These are phyloP conservation scores for Cryptosporidium viatorum DNA, from an alignment of 169 alveolate species.

Conservation along the genomic window DNA sequence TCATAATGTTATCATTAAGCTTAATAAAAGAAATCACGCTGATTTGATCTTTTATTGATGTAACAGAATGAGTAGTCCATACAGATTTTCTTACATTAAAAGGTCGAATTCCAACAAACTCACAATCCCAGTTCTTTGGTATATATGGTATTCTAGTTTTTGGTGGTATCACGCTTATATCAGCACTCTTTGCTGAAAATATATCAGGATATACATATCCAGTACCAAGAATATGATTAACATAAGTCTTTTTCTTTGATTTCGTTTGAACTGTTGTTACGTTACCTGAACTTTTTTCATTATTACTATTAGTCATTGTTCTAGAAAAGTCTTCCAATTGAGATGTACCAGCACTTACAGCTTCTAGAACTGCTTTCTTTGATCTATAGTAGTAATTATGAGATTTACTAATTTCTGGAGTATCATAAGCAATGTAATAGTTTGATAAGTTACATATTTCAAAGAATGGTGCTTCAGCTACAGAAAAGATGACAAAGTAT, in stretches of 20 bases:
- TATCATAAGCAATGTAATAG: slow-evolving; percentile 66
- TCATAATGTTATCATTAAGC: background rate
- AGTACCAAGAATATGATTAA: slow-evolving; percentile 25
- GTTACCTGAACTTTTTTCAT: background rate
- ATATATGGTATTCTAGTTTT: slow-evolving; percentile 66
- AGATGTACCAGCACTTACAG: slow-evolving; percentile 3
- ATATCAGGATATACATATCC: slow-evolving; percentile 56
- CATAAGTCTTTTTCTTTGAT: slow-evolving; percentile 25
- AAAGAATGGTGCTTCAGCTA: slow-evolving; percentile 73
- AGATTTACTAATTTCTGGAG: slow-evolving; percentile 53
- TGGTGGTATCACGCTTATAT: slow-evolving; percentile 68
- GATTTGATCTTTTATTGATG: slow-evolving; percentile 57
- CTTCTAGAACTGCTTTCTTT: slow-evolving; percentile 58
- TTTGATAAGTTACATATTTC: slow-evolving; percentile 53
- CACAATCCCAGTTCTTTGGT: slow-evolving; percentile 72
- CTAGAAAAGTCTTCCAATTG: slow-evolving; percentile 9
- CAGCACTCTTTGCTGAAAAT: slow-evolving; percentile 75
- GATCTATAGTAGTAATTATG: slow-evolving; percentile 71
- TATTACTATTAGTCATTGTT: slow-evolving; percentile 3
- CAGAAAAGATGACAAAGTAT: slow-evolving; percentile 60
- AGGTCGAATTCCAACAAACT: slow-evolving; percentile 64
- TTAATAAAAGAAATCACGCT: slow-evolving; percentile 50
- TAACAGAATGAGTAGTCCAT: slow-evolving; percentile 74
- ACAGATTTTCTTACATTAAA: slow-evolving; percentile 60
- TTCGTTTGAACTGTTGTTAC: background rate